Percentiles rank a stretch among this genome's conserved stretches.
phyloP scores from a whole-genome alignment of 2,329 filamentous ascomycete genomes.

The Fusarium xylarioides region DNA sequence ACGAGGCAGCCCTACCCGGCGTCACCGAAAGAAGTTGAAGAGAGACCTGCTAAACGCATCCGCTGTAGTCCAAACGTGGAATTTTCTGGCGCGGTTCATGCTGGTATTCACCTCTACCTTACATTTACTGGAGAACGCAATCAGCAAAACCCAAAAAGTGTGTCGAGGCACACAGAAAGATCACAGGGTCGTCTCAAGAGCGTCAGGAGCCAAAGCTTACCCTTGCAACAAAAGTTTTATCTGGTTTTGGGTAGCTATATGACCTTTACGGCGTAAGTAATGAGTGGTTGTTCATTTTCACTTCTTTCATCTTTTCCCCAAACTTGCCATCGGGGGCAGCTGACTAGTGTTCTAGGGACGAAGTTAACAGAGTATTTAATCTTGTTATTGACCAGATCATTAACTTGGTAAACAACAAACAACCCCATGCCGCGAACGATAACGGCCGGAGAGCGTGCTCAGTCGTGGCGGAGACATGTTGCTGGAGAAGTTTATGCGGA shows the following conservation, averaged over 20 bases:
- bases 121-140: rapidly evolving
- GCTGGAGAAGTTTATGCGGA: too few species aligned
- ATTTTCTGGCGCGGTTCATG: neutral
- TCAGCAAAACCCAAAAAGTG: neutral
- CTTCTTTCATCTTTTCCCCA: neutral
- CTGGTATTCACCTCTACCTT: neutral
- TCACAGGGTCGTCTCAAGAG: neutral
- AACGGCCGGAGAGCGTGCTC: neutral
- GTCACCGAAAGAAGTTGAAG: neutral
- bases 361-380: neutral
- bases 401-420: neutral
- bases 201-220: rapidly evolving
- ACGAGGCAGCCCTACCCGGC: neutral
- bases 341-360: neutral
- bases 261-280: neutral
- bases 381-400: neutral
- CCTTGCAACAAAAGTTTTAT: neutral
- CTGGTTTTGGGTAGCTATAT: neutral
- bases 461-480: too few species aligned
- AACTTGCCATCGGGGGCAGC: neutral
- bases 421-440: neutral
- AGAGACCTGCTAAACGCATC: too few species aligned
- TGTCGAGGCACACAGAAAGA: neutral
- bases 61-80: neutral
- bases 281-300: neutral